Percentiles rank a stretch among this genome's conserved stretches.
Evolutionary conservation across 1,284 basidiomycete species (phyloP).

Genomic region (Vanrija pseudolonga): DNA sequence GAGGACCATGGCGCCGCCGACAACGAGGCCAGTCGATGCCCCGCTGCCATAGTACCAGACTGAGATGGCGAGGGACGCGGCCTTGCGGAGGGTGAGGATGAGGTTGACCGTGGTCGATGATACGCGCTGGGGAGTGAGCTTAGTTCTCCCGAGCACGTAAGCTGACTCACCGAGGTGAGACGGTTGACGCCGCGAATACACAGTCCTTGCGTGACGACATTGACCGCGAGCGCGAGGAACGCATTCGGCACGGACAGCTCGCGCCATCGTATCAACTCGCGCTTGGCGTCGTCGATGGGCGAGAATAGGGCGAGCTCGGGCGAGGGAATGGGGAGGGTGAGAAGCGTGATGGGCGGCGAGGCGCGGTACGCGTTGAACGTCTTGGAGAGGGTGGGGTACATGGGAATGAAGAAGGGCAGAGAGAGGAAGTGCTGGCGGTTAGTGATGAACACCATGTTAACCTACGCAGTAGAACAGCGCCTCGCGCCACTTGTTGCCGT

Average conservation of each 20-base stretch:
- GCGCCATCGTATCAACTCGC: slow-evolving; percentile 6
- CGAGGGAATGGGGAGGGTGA: slow-evolving; percentile 26
- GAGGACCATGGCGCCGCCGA: slow-evolving; percentile 46
- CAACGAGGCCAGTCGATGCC: slow-evolving; percentile 31
- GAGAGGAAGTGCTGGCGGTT: slow-evolving; percentile 56
- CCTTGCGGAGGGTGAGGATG: slow-evolving; percentile 84
- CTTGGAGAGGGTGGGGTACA: slow-evolving; percentile 58
- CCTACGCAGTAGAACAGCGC: slow-evolving; percentile 71
- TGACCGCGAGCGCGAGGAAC: slow-evolving; percentile 63
- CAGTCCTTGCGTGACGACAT: slow-evolving; percentile 78
- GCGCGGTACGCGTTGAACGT: slow-evolving; percentile 37
- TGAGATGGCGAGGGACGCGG: slow-evolving; percentile 68
- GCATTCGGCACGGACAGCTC: slow-evolving; percentile 58
- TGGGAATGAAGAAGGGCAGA: slow-evolving; percentile 68
- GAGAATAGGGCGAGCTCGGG: slow-evolving; percentile 1
- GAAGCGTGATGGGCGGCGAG: slow-evolving; percentile 35
- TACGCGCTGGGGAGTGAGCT: slow-evolving; percentile 51
- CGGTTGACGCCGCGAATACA: slow-evolving; percentile 89
- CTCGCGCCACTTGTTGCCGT: slow-evolving; percentile 78
- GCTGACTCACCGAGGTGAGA: slow-evolving; percentile 57
- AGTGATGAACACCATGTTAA: not conserved
- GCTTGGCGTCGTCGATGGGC: slow-evolving; percentile 3
- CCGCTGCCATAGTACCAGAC: slow-evolving; percentile 47
- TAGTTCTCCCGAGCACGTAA: slow-evolving; percentile 46
- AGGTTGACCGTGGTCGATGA: slow-evolving; percentile 80